Evolutionary conservation across 1,284 basidiomycete species (phyloP), one percentile per base, ranked within the genome.

Genomic region (Leccinum fuscescens): DNA sequence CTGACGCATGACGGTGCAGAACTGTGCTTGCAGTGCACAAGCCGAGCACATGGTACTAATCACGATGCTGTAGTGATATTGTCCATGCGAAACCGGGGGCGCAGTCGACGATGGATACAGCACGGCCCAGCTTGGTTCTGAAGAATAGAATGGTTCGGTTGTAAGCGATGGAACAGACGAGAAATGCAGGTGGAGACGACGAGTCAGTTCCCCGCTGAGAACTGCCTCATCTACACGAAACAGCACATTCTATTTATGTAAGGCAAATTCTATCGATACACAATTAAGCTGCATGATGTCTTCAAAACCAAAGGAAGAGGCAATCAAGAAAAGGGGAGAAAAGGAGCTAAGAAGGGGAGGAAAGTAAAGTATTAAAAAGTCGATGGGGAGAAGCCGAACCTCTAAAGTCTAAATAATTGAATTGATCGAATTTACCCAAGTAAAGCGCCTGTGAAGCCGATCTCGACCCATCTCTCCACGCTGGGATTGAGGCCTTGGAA

Each of bases 31-130:
- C 14, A 85, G 86, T 52, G 92, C 93, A 1, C 93, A 94, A 74
- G 89, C 88, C 15, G 93, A 96, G 71, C 92, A 95, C 72, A 94
- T 89, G 83, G 78, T 96, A 7, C 78, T 94, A 35, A 91, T 95
- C 61, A 95, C 92, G 58, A 72, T 7, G 56, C n/a, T 3, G 9
- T 9, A 24, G 15, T 39, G n/a, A 24, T 24, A 14, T 48, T 22
- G 46, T 17, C n/a, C 39, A 17, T 42, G 8, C 9, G n/a, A n/a
- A 42, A 42, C n/a, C 39, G 39, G 39, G 15, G n/a, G 39, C 39
- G n/a, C n/a, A 42, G 39, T 42, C 39, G 12, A 42, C 29, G 29
- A 29, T 29, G 37, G 6, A 39, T 42, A 42, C 39, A 42, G 39
- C 39, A 42, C 7, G 39, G 6, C 7, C 3, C 6, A 39, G 37